These are phyloP conservation scores for Torulaspora gathmanii DNA, from an alignment of 805 yeast genomes.

Conservation along the genomic window DNA sequence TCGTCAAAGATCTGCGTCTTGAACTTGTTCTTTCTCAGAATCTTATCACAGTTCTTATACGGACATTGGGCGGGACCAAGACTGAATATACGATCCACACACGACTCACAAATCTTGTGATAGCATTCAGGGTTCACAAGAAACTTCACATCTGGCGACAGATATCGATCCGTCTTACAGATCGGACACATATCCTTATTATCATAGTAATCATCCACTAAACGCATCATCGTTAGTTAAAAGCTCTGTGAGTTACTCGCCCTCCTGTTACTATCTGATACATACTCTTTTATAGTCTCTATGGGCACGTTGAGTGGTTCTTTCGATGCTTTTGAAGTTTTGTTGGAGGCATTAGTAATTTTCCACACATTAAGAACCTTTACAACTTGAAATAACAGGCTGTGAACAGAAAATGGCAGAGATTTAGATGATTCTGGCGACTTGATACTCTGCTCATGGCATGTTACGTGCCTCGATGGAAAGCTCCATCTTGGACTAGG, in stretches of 20 bases:
- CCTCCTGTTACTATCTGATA: background rate
- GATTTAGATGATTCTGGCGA: background rate
- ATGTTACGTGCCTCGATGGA: slow-evolving; percentile 1
- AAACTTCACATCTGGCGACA: slow-evolving; percentile 89
- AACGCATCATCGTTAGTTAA: slow-evolving; percentile 5
- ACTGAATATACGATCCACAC: slow-evolving; percentile 92
- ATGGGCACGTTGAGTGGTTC: background rate
- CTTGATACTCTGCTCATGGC: background rate
- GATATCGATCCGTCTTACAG: slow-evolving; percentile 90
- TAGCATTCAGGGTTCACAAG: slow-evolving; percentile 96
- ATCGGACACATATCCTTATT: slow-evolving; percentile 89
- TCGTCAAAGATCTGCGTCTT: slow-evolving; percentile 93
- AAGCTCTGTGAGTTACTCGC: background rate
- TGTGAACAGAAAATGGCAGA: background rate
- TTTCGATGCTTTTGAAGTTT: background rate
- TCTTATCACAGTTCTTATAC: slow-evolving; percentile 83
- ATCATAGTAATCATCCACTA: slow-evolving; percentile 43
- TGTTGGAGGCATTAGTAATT: background rate
- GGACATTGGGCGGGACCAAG: slow-evolving; percentile 98
- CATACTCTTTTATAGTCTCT: slow-evolving; percentile 1
- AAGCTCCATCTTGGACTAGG: slow-evolving; percentile 9
- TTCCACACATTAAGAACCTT: background rate
- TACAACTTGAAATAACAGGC: background rate
- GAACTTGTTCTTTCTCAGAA: slow-evolving; percentile 79
- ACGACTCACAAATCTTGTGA: slow-evolving; percentile 94